These are phyloP conservation scores for Xerocomellus amylosporus DNA, from an alignment of 768 basidiomycete species.

Conservation along the genomic window DNA sequence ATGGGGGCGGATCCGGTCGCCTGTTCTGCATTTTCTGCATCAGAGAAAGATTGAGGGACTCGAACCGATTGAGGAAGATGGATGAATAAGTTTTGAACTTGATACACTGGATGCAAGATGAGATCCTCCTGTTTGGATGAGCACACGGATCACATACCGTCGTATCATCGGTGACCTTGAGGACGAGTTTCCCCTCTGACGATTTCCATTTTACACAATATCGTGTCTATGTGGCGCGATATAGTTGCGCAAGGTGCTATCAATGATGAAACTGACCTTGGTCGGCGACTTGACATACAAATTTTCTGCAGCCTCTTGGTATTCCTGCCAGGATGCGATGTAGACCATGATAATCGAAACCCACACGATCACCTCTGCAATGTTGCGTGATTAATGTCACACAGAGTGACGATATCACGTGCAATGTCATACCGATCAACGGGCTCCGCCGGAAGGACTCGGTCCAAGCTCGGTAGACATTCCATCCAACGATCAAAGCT, in stretches of 20 bases:
- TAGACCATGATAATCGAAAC: slow-evolving; percentile 60
- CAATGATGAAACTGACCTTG: slow-evolving; percentile 47
- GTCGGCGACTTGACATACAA: slow-evolving; percentile 79
- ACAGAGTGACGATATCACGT: slow-evolving; percentile 9
- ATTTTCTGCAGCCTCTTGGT: slow-evolving; percentile 84
- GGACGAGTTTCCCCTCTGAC: slow-evolving; percentile 79
- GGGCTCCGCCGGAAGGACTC: not conserved
- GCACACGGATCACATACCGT: slow-evolving; percentile 55
- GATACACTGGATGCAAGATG: slow-evolving; percentile 60
- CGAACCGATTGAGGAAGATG: slow-evolving; percentile 95
- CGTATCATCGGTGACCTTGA: slow-evolving; percentile 91
- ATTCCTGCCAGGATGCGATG: slow-evolving; percentile 87
- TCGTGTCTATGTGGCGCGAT: slow-evolving; percentile 55
- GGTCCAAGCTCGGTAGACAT: slow-evolving; percentile 1
- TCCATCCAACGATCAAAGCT: not conserved
- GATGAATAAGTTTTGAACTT: slow-evolving; percentile 96
- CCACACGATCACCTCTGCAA: not conserved
- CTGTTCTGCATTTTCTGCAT: slow-evolving; percentile 85
- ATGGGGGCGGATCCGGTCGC: slow-evolving; percentile 35
- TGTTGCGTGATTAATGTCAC: slow-evolving; percentile 20
- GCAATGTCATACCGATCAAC: slow-evolving; percentile 1
- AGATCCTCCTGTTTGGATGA: not conserved
- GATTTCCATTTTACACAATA: slow-evolving; percentile 92
- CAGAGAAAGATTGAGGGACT: slow-evolving; percentile 81
- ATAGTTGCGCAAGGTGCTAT: not conserved